Percentiles rank a stretch among this genome's conserved stretches.
These are phyloP conservation scores for Peniophora sp. DNA, from an alignment of 1,284 basidiomycete genomes.

Conservation along the genomic window DNA sequence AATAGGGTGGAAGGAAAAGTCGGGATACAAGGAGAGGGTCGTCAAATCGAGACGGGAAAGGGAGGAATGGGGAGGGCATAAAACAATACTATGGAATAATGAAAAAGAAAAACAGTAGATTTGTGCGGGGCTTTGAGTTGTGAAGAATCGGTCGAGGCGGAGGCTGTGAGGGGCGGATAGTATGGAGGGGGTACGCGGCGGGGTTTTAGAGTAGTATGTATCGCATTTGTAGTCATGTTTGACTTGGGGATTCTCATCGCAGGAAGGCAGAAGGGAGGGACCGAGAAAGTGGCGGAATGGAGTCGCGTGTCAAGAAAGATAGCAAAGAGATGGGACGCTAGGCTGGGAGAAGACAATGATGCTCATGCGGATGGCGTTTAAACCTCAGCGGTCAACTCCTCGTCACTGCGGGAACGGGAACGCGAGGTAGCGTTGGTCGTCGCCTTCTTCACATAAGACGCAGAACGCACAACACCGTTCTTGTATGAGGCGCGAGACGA, in stretches of 20 bases:
- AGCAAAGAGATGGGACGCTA: neutral
- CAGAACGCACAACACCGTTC: neutral
- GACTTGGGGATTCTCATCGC: neutral
- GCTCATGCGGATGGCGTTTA: neutral
- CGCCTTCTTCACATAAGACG: neutral
- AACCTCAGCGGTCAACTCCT: neutral
- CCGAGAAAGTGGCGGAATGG: neutral
- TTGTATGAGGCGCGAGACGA: neutral
- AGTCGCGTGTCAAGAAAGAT: neutral
- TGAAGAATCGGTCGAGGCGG: neutral
- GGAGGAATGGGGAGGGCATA: neutral
- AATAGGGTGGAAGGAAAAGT: too few relatives aligned
- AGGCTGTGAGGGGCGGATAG: neutral
- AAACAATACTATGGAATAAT: neutral
- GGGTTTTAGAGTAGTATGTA: too few relatives aligned
- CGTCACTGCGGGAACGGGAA: neutral
- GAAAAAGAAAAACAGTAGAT: neutral
- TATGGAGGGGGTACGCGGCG: neutral
- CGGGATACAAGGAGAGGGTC: too few relatives aligned
- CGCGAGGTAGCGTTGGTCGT: neutral
- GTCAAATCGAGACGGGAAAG: neutral
- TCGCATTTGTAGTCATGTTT: too few relatives aligned
- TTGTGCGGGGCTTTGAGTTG: neutral
- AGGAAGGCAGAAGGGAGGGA: neutral
- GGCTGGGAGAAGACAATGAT: neutral